phyloP scores from a whole-genome alignment of 2,329 filamentous ascomycete genomes.

The Apiospora koreana region DNA sequence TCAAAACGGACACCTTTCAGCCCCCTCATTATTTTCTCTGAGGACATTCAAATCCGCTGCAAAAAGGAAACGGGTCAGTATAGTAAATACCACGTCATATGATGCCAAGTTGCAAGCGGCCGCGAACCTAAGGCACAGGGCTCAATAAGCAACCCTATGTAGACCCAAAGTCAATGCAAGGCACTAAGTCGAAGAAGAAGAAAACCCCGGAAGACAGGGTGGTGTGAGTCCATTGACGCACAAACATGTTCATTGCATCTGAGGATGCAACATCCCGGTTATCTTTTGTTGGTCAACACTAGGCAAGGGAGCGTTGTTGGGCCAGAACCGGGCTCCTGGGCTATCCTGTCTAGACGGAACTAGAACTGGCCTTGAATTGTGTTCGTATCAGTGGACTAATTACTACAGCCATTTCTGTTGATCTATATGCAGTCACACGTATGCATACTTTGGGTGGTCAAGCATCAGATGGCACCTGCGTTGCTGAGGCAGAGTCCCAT shows the following conservation, averaged over 20 bases:
- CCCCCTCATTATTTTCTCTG: background rate
- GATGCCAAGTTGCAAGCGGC: background rate
- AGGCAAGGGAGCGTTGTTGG: background rate
- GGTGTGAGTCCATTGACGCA: background rate
- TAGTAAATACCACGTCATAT: constrained; percentile 2
- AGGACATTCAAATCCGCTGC: background rate
- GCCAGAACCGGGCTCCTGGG: background rate
- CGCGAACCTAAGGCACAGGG: background rate
- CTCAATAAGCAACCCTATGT: background rate
- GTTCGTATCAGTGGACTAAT: too few species aligned
- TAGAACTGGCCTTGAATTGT: too few species aligned
- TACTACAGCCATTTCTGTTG: too few species aligned
- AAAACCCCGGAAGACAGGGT: background rate
- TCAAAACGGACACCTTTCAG: background rate
- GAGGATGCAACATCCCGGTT: background rate
- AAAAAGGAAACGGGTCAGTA: background rate
- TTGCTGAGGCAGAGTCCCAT: too few species aligned
- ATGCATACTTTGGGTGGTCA: too few species aligned
- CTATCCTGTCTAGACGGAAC: background rate
- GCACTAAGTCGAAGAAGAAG: background rate
- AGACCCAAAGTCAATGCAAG: background rate
- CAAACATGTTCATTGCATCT: background rate
- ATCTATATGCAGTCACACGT: too few species aligned
- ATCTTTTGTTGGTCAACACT: background rate
- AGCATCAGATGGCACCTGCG: too few species aligned